Base-by-base conservation (phyloP, 352 stramenopile genomes). In the Phytophthora hybrid region DNA sequence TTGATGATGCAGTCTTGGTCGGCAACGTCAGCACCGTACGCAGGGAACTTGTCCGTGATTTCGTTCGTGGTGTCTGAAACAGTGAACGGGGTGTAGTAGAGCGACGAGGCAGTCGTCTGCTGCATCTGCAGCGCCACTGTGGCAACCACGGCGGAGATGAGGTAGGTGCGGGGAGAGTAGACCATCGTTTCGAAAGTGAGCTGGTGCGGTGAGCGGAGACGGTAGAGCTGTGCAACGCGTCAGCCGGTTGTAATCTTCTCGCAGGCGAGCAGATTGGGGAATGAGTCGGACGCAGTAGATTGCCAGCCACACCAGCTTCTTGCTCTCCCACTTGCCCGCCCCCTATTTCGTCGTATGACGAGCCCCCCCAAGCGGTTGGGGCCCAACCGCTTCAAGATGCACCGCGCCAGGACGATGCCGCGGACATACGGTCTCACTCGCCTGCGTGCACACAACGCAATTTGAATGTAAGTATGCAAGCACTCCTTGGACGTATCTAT, bases 121-220 rank as follows among this genome's bases (percentile, higher is more conserved):
- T 80, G 63, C 52, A 79, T 77, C 60, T 78, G 63, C 59, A 74
- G 14, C 3, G 59, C 57, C 37, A 75, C 64, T 32, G 52, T 11
- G 21, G 55, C 65, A 1, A 81, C 31, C 26, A 63, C 74, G 19
- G 74, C 70, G 14, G 74, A 60, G 56, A 81, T 39, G 29, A 81
- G 74, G 54, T 76, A 81, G 6, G 57, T 62, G 61, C 60, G 41
- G n/a, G 74, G 70, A 19, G 69, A 70, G 61, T 71, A 76, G 11
- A 80, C 74, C 74, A 78, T 80, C 37, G 29, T 31, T 31, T 6
- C 29, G 29, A 31, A 31, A 13, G 32, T 31, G 29, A 31, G 6
- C 29, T 31, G 29, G 29, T 44, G 37, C 37, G 1, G 37, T 44
- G 14, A 51, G 18, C 41, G 41, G 14, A 21, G 41, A 51, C 41